These are phyloP conservation scores for Incumbomyces lentus DNA, from an alignment of 2,329 filamentous ascomycete genomes.

Conservation along the genomic window DNA sequence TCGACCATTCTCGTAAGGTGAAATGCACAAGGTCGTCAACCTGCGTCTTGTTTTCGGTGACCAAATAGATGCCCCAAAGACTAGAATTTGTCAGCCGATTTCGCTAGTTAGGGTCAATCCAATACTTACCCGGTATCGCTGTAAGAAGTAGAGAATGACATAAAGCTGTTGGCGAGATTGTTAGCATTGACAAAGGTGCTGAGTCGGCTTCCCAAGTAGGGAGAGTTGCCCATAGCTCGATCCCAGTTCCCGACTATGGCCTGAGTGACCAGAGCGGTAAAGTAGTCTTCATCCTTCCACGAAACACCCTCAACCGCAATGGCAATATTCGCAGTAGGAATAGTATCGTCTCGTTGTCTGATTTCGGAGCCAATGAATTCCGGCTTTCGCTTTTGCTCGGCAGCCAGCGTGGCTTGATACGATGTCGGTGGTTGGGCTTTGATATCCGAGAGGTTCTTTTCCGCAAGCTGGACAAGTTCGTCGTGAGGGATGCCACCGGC, in stretches of 20 bases:
- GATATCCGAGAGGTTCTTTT: constrained; percentile 83
- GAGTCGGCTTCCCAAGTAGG: constrained; percentile 96
- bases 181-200: constrained; percentile 89
- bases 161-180: constrained; percentile 97
- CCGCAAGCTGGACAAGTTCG: constrained; percentile 87
- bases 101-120: background rate
- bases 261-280: constrained; percentile 93
- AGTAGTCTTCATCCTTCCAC: constrained; percentile 99
- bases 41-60: constrained; percentile 75
- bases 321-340: constrained; percentile 93
- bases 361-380: constrained; percentile 96
- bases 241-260: constrained; percentile 99
- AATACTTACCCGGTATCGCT: constrained; percentile 85
- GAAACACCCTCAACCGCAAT: constrained; percentile 98
- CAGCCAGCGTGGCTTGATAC: constrained; percentile 59
- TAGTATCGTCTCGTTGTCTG: constrained; percentile 88
- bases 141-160: constrained; percentile 99
- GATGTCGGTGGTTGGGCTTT: constrained; percentile 65
- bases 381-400: constrained; percentile 72
- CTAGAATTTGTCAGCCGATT: constrained; percentile 41
- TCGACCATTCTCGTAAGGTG: constrained; percentile 94
- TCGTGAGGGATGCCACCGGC: constrained; percentile 89
- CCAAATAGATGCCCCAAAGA: constrained; percentile 99
- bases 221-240: constrained; percentile 93
- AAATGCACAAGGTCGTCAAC: constrained; percentile 98